Base-by-base conservation (phyloP, 345 rosid genomes). In the Barbarea vulgaris region DNA sequence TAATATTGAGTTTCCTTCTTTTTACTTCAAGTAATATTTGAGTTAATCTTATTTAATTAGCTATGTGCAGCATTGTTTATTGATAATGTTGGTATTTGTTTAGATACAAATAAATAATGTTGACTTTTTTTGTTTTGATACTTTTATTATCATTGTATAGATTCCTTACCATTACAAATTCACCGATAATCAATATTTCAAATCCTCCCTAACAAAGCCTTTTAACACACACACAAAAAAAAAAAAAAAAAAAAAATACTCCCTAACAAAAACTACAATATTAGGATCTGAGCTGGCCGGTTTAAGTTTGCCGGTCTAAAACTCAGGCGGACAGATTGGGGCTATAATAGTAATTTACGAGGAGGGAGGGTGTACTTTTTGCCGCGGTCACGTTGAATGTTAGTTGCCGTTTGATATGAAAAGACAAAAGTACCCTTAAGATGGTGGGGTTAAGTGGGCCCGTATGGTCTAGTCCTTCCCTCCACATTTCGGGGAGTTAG, bases 401-500 rank as follows among this genome's bases (percentile, higher is more conserved):
- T 33, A 7, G 39, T 22, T 46, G 58, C 28, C 50, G 39, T n/a
- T 24, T 4, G 41, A 3, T 0, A 0, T 2, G 42, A 47, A 75
- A 75, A 56, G 68, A 59, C 67, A 67, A 36, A 66, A 58, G 0
- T 25, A 58, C 54, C 59, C 72, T 31, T 57, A 50, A 8, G 17
- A n/a, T 8, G 7, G 0, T 18, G 22, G 15, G 0, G 28, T 18
- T 3, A 21, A 51, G 69, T 76, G 69, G 74, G 69, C 14, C 74
- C 31, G n/a, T 36, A 11, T 59, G 48, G 74, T 76, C 55, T 39
- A 46, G 61, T 75, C 36, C 73, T 66, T 48, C 61, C 52, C 55
- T 75, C 79, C 79, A 76, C 21, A 61, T 69, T 76, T 68, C 18
- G 73, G 68, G 54, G 74, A 75, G 79, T 67, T 67, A 28, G 63